Conservation (phyloP, 176 grass and related monocot species). For the Luzula sylvatica region DNA sequence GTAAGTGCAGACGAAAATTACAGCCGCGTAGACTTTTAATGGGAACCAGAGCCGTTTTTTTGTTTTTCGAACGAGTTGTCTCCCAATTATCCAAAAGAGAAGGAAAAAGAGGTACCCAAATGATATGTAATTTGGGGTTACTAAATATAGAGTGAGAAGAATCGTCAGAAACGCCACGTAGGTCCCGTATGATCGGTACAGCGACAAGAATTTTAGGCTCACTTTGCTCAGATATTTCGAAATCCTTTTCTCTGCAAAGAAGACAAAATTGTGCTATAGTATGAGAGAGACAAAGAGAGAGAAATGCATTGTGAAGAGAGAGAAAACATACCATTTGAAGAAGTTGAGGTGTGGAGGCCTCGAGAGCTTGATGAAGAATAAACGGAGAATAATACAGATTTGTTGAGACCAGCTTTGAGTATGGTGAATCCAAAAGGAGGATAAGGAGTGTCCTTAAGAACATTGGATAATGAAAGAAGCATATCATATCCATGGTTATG, state of each 20-base stretch:
- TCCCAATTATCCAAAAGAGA: slow-evolving; percentile 96
- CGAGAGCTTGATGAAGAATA: slow-evolving; percentile 60
- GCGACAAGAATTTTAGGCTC: slow-evolving; percentile 63
- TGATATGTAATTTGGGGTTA: slow-evolving; percentile 96
- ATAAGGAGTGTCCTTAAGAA: slow-evolving; percentile 81
- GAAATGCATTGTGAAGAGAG: neutral
- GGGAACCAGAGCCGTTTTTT: slow-evolving; percentile 77
- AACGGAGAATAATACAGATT: slow-evolving; percentile 85
- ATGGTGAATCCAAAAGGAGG: slow-evolving; percentile 90
- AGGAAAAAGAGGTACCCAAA: slow-evolving; percentile 98
- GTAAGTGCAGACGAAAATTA: slow-evolving; percentile 83
- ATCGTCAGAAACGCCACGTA: slow-evolving; percentile 97
- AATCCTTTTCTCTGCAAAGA: slow-evolving; percentile 74
- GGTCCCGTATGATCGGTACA: slow-evolving; percentile 90
- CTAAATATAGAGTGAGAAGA: slow-evolving; percentile 83
- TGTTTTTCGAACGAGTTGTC: slow-evolving; percentile 82
- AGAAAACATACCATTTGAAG: slow-evolving; percentile 54
- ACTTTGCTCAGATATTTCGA: slow-evolving; percentile 89
- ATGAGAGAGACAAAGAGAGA: neutral
- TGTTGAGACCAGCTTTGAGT: slow-evolving; percentile 87
- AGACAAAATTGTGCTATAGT: neutral
- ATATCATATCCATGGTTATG: slow-evolving; percentile 98
- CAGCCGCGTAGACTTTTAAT: slow-evolving; percentile 66
- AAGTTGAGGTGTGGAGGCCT: slow-evolving; percentile 27
- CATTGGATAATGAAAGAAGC: slow-evolving; percentile 77